These are phyloP conservation scores for Mycena sp. DNA, from an alignment of 1,284 basidiomycete species.

Conservation along the genomic window DNA sequence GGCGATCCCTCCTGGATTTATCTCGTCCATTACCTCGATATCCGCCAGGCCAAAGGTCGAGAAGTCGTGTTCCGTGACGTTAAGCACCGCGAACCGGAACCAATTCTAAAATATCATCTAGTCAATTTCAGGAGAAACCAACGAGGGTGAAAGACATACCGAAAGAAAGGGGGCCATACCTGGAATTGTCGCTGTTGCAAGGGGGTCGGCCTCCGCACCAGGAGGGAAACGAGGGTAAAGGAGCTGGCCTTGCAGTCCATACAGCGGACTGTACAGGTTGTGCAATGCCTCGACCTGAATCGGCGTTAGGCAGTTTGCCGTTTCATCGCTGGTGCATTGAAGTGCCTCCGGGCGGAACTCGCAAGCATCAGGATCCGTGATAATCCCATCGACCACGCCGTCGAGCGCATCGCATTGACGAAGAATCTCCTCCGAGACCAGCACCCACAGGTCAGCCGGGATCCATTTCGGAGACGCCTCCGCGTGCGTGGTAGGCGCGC, in stretches of 20 bases:
- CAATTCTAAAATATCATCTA: neutral
- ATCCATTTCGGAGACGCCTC: slow-evolving; percentile 21
- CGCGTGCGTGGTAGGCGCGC: neutral
- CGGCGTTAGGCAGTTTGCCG: slow-evolving; percentile 18
- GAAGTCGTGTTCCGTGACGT: neutral
- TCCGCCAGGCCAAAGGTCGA: neutral
- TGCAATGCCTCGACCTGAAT: slow-evolving; percentile 22
- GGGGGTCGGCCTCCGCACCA: slow-evolving; percentile 12
- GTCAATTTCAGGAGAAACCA: neutral
- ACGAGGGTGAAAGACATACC: neutral
- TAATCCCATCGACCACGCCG: slow-evolving; percentile 43
- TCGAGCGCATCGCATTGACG: too few species aligned
- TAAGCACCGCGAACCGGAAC: slow-evolving; percentile 2
- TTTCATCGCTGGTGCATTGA: slow-evolving; percentile 25
- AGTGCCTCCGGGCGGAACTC: slow-evolving; percentile 36
- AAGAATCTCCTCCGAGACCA: slow-evolving; percentile 37
- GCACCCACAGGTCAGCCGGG: slow-evolving; percentile 29
- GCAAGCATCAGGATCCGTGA: slow-evolving; percentile 40
- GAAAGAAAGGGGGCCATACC: slow-evolving; percentile 10
- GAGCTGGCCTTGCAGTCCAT: neutral
- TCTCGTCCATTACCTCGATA: neutral
- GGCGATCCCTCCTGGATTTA: slow-evolving; percentile 26
- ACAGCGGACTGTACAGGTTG: slow-evolving; percentile 13
- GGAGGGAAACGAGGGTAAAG: slow-evolving; percentile 19
- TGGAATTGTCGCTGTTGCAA: neutral